Conservation (phyloP, 1,284 basidiomycete species). For the Apiotrichum sp. region DNA sequence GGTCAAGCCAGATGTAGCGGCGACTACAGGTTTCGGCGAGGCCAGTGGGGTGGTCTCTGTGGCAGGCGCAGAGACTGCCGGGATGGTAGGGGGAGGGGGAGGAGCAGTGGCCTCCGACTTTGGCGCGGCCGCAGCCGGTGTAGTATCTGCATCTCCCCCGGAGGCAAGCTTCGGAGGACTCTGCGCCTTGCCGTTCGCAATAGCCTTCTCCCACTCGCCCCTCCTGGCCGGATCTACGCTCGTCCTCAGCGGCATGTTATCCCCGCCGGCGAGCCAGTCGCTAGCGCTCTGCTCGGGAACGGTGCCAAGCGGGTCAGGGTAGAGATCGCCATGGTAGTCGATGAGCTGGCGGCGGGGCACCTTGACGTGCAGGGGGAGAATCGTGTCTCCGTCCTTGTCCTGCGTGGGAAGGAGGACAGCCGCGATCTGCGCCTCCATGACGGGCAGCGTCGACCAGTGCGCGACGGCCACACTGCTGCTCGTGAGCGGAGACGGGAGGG, state of each 20-base stretch:
- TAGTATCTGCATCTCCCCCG: neutral
- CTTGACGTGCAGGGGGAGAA: conserved; percentile 44
- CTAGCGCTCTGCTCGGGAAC: conserved; percentile 38
- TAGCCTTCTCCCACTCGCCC: conserved; percentile 24
- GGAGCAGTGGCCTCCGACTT: neutral
- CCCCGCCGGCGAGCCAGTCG: conserved; percentile 42
- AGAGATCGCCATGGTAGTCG: conserved; percentile 49
- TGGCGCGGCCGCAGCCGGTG: neutral
- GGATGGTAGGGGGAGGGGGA: neutral
- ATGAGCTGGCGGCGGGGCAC: conserved; percentile 49
- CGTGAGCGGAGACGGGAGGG: conserved; percentile 34
- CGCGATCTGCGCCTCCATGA: conserved; percentile 49
- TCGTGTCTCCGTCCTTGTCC: conserved; percentile 41
- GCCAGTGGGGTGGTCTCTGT: neutral
- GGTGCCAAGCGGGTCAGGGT: conserved; percentile 38
- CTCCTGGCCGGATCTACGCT: conserved; percentile 34
- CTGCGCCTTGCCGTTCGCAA: neutral
- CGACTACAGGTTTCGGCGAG: neutral
- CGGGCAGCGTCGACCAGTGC: conserved; percentile 37
- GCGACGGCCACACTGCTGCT: conserved; percentile 38
- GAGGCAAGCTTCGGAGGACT: neutral
- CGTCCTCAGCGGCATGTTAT: conserved; percentile 27
- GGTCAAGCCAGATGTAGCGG: neutral
- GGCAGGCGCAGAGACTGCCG: neutral
- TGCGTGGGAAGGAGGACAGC: conserved; percentile 37